Evolutionary conservation across 306 rosid species (phyloP).

Genomic region (Fagus crenata): DNA sequence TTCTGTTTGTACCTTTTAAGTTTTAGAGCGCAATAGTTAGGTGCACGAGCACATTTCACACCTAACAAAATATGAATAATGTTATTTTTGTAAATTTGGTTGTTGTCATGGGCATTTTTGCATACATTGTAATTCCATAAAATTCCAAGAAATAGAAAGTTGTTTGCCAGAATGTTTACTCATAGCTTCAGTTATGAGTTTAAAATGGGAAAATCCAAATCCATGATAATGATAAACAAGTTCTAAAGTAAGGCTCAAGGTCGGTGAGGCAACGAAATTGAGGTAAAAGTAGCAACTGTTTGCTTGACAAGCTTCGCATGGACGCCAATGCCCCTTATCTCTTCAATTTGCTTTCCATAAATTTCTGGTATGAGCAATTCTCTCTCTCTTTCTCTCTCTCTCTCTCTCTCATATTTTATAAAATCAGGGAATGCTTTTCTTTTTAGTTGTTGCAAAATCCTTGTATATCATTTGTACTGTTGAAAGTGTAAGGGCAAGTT

Average conservation of each 20-base stretch:
- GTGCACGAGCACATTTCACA: no score
- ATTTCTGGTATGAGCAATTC: background rate
- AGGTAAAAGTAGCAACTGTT: conserved; percentile 33
- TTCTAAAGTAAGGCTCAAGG: conserved; percentile 10
- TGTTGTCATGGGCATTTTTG: no score
- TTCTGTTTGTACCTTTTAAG: no score
- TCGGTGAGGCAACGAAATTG: conserved; percentile 25
- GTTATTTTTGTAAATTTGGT: no score
- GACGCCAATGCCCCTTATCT: conserved; percentile 14
- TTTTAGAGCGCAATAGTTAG: no score
- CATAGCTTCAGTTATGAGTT: no score
- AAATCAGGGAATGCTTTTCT: background rate
- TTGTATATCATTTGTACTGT: no score
- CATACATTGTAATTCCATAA: background rate
- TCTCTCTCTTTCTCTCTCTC: no score
- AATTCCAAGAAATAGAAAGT: background rate
- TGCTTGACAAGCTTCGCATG: conserved; percentile 32
- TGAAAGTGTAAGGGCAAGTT: no score
- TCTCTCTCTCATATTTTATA: background rate
- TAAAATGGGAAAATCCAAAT: background rate
- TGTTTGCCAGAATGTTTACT: background rate
- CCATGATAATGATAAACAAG: background rate
- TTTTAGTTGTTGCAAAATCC: no score
- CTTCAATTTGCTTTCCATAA: background rate
- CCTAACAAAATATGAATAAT: no score